Percentiles rank a stretch among this genome's conserved stretches.
These are phyloP conservation scores for Lizanozyma gosingica DNA, from an alignment of 1,139 yeast species.

Conservation along the genomic window DNA sequence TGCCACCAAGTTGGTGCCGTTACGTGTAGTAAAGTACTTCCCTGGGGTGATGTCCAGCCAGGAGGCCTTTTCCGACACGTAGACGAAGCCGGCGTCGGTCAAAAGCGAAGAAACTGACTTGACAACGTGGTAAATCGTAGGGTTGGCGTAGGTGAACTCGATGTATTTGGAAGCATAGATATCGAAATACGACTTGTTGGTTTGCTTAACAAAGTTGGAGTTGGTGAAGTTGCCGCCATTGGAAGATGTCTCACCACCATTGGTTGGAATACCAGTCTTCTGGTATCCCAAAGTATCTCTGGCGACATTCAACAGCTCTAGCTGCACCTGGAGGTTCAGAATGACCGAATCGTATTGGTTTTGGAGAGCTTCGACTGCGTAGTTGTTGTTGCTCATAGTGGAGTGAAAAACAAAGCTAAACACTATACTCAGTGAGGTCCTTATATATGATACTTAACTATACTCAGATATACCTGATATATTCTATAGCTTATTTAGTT, in stretches of 20 bases:
- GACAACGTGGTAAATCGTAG: conserved; percentile 57
- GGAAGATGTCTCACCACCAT: not conserved
- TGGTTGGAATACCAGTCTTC: not conserved
- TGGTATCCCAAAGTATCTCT: not conserved
- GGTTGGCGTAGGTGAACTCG: conserved; percentile 49
- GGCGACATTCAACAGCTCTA: not conserved
- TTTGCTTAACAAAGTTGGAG: not conserved
- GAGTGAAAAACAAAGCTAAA: no score
- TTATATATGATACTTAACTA: no score
- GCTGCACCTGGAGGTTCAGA: not conserved
- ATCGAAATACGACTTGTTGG: conserved; percentile 17
- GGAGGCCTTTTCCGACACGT: conserved; percentile 40
- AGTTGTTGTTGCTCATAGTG: no score
- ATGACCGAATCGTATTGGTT: not conserved
- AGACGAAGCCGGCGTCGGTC: conserved; percentile 42
- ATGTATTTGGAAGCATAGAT: conserved; percentile 41
- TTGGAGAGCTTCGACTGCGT: not conserved
- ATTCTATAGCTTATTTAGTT: no score
- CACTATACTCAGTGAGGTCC: no score
- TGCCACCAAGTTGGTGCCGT: conserved; percentile 48
- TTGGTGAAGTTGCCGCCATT: no score
- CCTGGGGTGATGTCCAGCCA: conserved; percentile 38
- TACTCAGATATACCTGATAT: no score
- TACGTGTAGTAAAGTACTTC: conserved; percentile 47
- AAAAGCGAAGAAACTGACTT: conserved; percentile 32